Base-by-base conservation (phyloP, 129 eudicot species). In the Artemisia argyi region DNA sequence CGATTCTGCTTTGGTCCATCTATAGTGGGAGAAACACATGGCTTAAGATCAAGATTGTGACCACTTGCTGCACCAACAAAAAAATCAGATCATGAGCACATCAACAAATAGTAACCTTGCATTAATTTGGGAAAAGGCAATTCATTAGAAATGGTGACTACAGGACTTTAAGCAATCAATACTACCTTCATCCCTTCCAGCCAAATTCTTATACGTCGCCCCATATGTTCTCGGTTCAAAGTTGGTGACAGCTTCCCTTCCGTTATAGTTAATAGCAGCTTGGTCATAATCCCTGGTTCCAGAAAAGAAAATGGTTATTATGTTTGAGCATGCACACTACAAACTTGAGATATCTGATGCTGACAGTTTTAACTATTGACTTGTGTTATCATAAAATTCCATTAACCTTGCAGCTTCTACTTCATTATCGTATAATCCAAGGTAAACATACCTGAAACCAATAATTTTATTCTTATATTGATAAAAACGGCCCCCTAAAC, bases 391-490 rank as follows among this genome's bases (percentile, higher is more conserved):
- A 28, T 73, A 56, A 66, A 79, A 66, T 76, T 84, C 55, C 35
- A 76, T 82, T 75, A 83, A 91, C 91, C 95, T 87, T 85, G 97
- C 97, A 73, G 91, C 97, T 81, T 90, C 89, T 85, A 74, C 80
- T 85, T 20, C 22, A 20, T 20, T 20, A 20, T 20, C 22, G 22
- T 20, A 20, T 20, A 20, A 20, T 20, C 22, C 22, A 20, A 20
- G 22, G 22, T 20, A 20, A 20, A 20, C 22, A 20, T 20, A 20
- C 22, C 22, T 20, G 22, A 20, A 20, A 20, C 22, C 22, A 20
- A 20, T 0, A 20, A 20, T 20, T 20, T 20, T 20, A 20, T 20
- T 20, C 22, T 20, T 20, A 20, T 20, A 20, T 20, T 20, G 22
- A 20, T 20, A 20, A 20, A 20, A 20, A 20, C 1, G 0, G 0